These are phyloP conservation scores for Amphichorda felina DNA, from an alignment of 2,329 filamentous ascomycete species.

Conservation along the genomic window DNA sequence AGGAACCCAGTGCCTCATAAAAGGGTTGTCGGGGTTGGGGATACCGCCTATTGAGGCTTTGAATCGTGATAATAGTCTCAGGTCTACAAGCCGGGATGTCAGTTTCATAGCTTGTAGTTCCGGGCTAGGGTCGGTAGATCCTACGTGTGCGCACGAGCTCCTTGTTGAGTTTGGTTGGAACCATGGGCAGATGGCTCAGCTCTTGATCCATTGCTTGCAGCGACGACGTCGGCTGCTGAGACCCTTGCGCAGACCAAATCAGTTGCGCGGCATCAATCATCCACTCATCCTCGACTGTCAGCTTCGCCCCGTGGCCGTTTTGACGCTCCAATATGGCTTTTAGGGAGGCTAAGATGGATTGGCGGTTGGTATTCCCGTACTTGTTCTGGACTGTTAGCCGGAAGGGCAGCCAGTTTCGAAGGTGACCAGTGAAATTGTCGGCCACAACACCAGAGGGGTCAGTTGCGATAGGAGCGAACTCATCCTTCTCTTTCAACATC, in stretches of 20 bases:
- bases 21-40: constrained; percentile 28
- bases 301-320: constrained; percentile 12
- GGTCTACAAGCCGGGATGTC: constrained; percentile 20
- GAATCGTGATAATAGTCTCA: constrained; percentile 36
- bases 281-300: constrained; percentile 17
- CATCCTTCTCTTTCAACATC: neutral
- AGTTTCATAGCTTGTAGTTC: too few relatives aligned
- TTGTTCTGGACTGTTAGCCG: neutral
- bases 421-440: neutral
- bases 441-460: neutral
- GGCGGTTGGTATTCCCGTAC: constrained; percentile 8
- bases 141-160: constrained; percentile 36
- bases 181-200: constrained; percentile 26
- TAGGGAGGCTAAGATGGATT: constrained; percentile 14
- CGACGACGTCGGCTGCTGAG: constrained; percentile 8
- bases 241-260: constrained; percentile 10
- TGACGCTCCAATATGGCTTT: constrained; percentile 17
- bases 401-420: constrained; percentile 5
- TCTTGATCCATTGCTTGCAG: constrained; percentile 19
- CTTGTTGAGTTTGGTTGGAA: constrained; percentile 27
- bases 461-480: neutral
- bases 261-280: constrained; percentile 13
- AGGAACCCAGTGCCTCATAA: constrained; percentile 34
- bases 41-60: constrained; percentile 37
- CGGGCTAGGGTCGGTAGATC: too few relatives aligned